phyloP scores from a whole-genome alignment of 176 grass and related monocot genomes.

The Chloris gayana region DNA sequence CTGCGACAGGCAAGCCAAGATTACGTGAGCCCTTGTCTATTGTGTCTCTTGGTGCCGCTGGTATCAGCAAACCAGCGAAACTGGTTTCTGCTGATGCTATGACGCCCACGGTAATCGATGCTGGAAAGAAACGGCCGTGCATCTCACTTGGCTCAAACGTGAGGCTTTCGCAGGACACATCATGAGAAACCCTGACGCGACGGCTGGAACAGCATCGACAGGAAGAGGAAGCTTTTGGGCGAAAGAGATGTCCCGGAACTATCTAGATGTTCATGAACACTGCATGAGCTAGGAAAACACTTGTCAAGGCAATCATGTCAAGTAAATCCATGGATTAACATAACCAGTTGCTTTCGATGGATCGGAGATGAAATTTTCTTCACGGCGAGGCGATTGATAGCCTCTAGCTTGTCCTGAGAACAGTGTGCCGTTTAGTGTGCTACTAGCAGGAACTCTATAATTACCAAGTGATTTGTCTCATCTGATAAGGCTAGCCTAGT shows the following conservation, averaged over 20 bases:
- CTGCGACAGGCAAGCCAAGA: too few relatives aligned
- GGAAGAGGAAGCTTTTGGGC: background rate
- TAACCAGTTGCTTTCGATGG: too few relatives aligned
- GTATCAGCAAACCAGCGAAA: background rate
- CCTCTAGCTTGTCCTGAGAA: background rate
- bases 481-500: background rate
- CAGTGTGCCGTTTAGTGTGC: background rate
- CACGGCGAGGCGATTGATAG: background rate
- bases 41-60: too few relatives aligned
- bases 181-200: too few relatives aligned
- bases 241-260: slow-evolving; percentile 8
- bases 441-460: background rate
- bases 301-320: too few relatives aligned
- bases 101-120: slow-evolving; percentile 13
- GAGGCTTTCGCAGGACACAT: slow-evolving; percentile 14
- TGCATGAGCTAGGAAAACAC: too few relatives aligned
- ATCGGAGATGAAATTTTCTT: background rate
- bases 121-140: too few relatives aligned
- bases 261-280: background rate
- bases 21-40: background rate
- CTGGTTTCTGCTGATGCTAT: background rate
- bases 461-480: background rate
- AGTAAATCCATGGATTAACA: too few relatives aligned
- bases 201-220: background rate
- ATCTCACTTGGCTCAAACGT: background rate